Conservation (phyloP, 345 rosid species). For the Populus tremula region DNA sequence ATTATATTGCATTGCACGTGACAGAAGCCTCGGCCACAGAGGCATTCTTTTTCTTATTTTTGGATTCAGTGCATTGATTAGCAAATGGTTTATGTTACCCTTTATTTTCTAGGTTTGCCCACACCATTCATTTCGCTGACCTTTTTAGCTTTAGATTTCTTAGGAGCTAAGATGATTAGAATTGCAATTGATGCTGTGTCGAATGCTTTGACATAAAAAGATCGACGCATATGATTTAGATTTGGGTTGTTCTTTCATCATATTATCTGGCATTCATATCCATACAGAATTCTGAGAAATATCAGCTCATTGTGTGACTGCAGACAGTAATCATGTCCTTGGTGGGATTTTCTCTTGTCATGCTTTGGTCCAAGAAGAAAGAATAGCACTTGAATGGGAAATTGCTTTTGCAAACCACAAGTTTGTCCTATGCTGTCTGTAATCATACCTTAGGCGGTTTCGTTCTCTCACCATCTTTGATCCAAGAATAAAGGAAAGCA, state of each 20-base stretch:
- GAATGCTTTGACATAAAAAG: not conserved
- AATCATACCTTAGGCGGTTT: too few relatives aligned
- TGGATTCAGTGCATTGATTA: not conserved
- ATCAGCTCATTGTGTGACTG: slow-evolving; percentile 16
- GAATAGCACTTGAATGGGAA: not conserved
- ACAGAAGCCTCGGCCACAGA: not conserved
- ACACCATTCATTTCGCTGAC: not conserved
- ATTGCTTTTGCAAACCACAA: not conserved
- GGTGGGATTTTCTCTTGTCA: slow-evolving; percentile 89
- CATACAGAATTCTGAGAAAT: not conserved
- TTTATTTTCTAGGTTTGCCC: not conserved
- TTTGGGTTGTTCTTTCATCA: not conserved
- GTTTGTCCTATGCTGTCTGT: not conserved
- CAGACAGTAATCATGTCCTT: slow-evolving; percentile 97
- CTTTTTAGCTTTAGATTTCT: not conserved
- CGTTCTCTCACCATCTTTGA: not conserved
- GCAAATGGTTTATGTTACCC: not conserved
- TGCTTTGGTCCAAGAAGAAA: slow-evolving; percentile 68
- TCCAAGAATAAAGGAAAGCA: not conserved
- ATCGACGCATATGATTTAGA: not conserved
- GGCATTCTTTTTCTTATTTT: not conserved
- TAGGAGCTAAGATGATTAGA: not conserved
- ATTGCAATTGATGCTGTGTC: not conserved
- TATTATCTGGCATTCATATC: not conserved
- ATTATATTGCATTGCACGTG: not conserved